Evolutionary conservation across 2,329 filamentous ascomycete species (phyloP).

Genomic region (Xylaria hypoxylon): DNA sequence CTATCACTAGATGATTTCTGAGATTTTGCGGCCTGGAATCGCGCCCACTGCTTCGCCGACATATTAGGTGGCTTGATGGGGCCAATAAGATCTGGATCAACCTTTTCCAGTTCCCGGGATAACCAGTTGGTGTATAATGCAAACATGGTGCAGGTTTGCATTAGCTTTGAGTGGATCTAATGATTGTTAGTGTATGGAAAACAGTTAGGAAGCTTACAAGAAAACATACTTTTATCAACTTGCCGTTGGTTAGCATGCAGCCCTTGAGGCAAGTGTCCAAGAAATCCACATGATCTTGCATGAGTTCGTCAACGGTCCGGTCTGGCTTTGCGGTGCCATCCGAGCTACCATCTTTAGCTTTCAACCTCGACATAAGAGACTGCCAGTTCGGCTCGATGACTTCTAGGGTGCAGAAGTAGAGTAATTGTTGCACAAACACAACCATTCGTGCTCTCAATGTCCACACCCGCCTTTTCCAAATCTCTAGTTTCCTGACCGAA

Average conservation of each 20-base stretch:
- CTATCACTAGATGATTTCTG: conserved; percentile 54
- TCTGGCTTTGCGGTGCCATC: conserved; percentile 56
- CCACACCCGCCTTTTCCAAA: conserved; percentile 94
- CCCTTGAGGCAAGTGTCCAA: conserved; percentile 97
- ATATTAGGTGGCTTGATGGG: conserved; percentile 68
- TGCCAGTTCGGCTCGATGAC: conserved; percentile 99
- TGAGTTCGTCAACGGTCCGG: conserved; percentile 93
- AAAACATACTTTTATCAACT: conserved; percentile 80
- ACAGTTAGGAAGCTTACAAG: background rate
- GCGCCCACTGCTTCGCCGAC: conserved; percentile 70
- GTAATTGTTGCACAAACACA: conserved; percentile 93
- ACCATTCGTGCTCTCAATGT: conserved; percentile 93
- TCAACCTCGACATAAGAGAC: conserved; percentile 87
- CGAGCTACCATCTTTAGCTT: conserved; percentile 65
- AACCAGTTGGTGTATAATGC: conserved; percentile 89
- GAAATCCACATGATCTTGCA: conserved; percentile 99
- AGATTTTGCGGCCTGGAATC: conserved; percentile 64
- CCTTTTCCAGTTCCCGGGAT: conserved; percentile 83
- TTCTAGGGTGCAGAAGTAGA: conserved; percentile 97
- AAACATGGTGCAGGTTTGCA: conserved; percentile 95
- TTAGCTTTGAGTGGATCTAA: conserved; percentile 96
- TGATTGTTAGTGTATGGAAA: conserved; percentile 39
- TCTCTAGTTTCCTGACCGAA: conserved; percentile 77
- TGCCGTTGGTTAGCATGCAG: conserved; percentile 98
- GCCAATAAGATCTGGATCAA: conserved; percentile 80